Percentiles rank a stretch among this genome's conserved stretches.
Conservation (phyloP, 148 eudicot species). For the Amaranthus cruentus region DNA sequence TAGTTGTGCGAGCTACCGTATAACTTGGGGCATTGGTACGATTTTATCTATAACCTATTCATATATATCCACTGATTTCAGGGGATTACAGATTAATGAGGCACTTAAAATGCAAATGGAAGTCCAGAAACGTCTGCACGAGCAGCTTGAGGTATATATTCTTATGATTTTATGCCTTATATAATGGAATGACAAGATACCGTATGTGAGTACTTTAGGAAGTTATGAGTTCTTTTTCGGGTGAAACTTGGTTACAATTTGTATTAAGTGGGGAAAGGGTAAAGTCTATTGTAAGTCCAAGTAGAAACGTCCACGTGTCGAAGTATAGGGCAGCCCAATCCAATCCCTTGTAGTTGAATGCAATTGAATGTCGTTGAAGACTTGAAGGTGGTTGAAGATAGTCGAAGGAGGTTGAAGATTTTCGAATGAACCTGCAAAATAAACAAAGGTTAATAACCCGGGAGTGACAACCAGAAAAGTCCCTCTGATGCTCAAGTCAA, state of each 20-base stretch:
- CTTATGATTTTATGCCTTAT: neutral
- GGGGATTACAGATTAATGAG: slow-evolving; percentile 64
- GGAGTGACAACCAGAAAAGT: too few species aligned
- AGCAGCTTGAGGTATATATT: slow-evolving; percentile 78
- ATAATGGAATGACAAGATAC: neutral
- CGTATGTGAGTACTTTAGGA: neutral
- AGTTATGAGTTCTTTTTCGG: neutral
- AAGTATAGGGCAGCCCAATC: too few species aligned
- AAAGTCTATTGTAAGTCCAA: too few species aligned
- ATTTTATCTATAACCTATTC: slow-evolving; percentile 10
- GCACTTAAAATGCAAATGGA: slow-evolving; percentile 92
- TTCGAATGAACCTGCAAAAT: too few species aligned
- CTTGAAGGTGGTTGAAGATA: too few species aligned
- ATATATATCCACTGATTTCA: slow-evolving; percentile 14
- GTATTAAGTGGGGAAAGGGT: too few species aligned
- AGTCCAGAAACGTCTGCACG: slow-evolving; percentile 87
- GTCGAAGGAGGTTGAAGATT: too few species aligned
- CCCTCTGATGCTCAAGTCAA: too few species aligned
- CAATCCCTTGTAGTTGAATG: too few species aligned
- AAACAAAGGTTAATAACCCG: too few species aligned
- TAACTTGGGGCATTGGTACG: neutral
- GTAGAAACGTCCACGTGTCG: too few species aligned
- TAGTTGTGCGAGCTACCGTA: neutral
- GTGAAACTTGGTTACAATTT: neutral
- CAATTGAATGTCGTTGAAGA: too few species aligned